Conservation (phyloP, 352 stramenopile species). For the Thalassiosira exigua region DNA sequence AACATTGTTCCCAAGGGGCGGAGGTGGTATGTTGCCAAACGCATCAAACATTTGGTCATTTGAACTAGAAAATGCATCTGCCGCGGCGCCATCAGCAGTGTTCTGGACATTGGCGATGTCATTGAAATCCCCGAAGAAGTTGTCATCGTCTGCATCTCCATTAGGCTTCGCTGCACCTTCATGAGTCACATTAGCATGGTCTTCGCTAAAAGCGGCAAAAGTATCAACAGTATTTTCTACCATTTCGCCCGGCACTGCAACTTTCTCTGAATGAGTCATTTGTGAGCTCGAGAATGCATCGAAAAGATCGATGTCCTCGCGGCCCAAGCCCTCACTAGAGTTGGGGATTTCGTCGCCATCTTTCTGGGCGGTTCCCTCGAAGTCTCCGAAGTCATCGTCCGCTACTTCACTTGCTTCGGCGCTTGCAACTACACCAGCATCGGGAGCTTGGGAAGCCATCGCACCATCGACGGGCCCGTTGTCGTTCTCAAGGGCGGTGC, state of each 20-base stretch:
- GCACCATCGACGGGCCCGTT: conserved; percentile 1
- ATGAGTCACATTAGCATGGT: no score
- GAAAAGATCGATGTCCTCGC: background rate
- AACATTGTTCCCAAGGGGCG: conserved; percentile 17
- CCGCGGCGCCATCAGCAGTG: background rate
- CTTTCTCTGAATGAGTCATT: background rate
- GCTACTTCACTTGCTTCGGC: background rate
- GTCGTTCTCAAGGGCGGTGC: no score
- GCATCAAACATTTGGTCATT: conserved; percentile 10
- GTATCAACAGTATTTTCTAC: no score
- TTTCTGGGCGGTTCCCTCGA: background rate
- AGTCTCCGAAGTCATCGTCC: background rate
- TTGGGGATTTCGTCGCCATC: background rate
- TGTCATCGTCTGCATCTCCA: no score
- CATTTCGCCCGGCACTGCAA: background rate
- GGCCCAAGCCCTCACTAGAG: background rate
- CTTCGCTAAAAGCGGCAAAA: no score
- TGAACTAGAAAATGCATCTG: background rate
- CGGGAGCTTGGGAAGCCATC: no score
- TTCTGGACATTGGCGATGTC: background rate
- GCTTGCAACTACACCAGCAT: background rate
- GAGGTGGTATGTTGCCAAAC: conserved; percentile 15
- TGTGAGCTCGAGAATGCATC: no score
- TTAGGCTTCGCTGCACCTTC: no score
- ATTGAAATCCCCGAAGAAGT: background rate